Evolutionary conservation across 306 rosid species (phyloP).

Genomic region (Canavalia ensiformis): DNA sequence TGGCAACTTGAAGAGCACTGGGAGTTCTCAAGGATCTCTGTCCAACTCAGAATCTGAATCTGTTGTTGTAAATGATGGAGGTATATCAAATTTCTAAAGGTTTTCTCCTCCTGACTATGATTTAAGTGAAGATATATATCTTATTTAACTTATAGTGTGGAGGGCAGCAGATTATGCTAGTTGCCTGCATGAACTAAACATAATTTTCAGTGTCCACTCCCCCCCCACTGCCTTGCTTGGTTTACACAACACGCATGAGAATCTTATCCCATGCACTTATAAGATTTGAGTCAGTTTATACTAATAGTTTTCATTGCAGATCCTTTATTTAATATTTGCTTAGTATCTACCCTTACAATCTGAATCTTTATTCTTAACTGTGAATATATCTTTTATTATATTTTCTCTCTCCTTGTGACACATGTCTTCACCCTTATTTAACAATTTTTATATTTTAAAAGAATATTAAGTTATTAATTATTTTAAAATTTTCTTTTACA

Average conservation of each 20-base stretch:
- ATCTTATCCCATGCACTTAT: background rate
- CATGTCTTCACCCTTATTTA: background rate
- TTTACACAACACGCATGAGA: background rate
- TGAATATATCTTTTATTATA: background rate
- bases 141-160: background rate
- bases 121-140: background rate
- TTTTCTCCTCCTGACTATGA: constrained; percentile 32
- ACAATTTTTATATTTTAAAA: background rate
- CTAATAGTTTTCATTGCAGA: background rate
- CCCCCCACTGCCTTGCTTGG: background rate
- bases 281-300: constrained; percentile 4
- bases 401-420: background rate
- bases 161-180: constrained; percentile 1
- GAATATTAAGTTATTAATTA: background rate
- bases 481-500: background rate
- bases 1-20: constrained; percentile 58
- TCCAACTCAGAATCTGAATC: constrained; percentile 60
- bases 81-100: constrained; percentile 66
- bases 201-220: background rate
- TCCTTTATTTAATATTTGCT: constrained; percentile 14
- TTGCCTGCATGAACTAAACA: constrained; percentile 24
- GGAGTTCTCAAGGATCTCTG: constrained; percentile 58
- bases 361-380: background rate
- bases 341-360: background rate
- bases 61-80: constrained; percentile 59